Evolutionary conservation across 2,329 filamentous ascomycete species (phyloP), one percentile per base, ranked within the genome.

Genomic region (Grosmannia clavigera): DNA sequence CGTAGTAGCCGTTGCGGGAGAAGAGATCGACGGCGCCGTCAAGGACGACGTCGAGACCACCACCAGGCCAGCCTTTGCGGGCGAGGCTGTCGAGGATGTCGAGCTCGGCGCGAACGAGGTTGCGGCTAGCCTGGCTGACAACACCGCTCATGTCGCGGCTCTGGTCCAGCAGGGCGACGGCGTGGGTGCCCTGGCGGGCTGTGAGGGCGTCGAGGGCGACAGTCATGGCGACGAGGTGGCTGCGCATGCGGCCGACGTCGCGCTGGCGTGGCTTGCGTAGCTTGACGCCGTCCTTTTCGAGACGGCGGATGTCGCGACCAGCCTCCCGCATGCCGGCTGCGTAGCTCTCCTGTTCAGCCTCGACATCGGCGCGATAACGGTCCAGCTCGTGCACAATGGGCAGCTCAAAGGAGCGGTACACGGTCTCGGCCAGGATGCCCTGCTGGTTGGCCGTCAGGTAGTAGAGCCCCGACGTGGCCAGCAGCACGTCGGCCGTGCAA

Each of bases 371-470:
- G 59, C 78, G 78, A 83, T 84, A 87, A 64, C 78, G 79, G 70
- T 87, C 84, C 35, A 87, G 75, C 71, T 87, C 84, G 71, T 86
- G 83, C n/a, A 87, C 75, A 27, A 87, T 73, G 4, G 84, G 84
- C 46, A 87, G 83, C 70, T 87, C 84, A 68, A 87, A 87, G 61
- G 77, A 78, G 59, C 84, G 77, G 70, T 87, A 87, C 10, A 87
- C 82, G 0, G 83, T 86, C 71, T 87, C 84, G 64, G 78, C 82
- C 3, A 87, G 77, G 66, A 87, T 87, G 68, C 86, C 83, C 69
- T 86, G 82, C 73, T 87, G 84, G 71, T 87, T 87, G 54, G 84
- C 84, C 61, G 86, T 76, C 25, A 87, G 76, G 66, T 87, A 82
- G 68, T 87, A 84, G 50, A 87, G 77, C 43, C 84, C 84, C 40